Evolutionary conservation across 768 basidiomycete genomes (phyloP), one percentile per base, ranked within the genome.

Genomic region (Polyporus arcularius): DNA sequence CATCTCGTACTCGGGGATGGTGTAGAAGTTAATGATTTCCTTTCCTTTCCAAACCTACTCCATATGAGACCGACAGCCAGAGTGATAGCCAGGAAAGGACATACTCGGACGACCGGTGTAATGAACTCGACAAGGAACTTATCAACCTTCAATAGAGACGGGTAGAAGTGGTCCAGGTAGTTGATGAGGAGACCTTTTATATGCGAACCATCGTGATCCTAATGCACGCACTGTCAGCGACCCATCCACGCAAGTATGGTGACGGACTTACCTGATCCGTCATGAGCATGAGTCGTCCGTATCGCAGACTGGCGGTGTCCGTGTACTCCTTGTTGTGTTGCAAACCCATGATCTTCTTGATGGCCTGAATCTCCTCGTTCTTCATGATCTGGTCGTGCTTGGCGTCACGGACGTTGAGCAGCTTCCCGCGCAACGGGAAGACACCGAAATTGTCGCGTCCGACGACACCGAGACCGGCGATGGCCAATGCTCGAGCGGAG

Each of bases 141-240:
- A 0, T 93, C 90, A 16, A 97, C 75, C 72, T 88, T 94, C 58
- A 99, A 82, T 21, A 99, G 79, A 2, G 96, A 97, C 0, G 97
- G 97, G 74, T 90, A 98, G 74, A 95, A 98, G 72, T 96, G 90
- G 69, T 98, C 97, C 61, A 99, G 78, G 74, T 95, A 98, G 76
- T 99, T 99, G 78, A 99, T 96, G 51, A 99, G 82, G 8, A 98
- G 84, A n/a, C 97, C 97, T 75, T 99, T 99, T 78, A 99, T 99
- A 76, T 99, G 97, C n/a, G 97, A 98, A 53, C 97, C 97, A 75
- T 99, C 97, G 76, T 98, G 94, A 85, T 99, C 97, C 94, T 97
- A 70, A 4, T 52, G 18, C 48, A 4, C 18, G 18, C 45, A 18
- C 10, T 30, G 59, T 30, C 15, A 40, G 43, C 4, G 51, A 43